phyloP scores from a whole-genome alignment of 768 basidiomycete species.

The Auriculariales sp. region DNA sequence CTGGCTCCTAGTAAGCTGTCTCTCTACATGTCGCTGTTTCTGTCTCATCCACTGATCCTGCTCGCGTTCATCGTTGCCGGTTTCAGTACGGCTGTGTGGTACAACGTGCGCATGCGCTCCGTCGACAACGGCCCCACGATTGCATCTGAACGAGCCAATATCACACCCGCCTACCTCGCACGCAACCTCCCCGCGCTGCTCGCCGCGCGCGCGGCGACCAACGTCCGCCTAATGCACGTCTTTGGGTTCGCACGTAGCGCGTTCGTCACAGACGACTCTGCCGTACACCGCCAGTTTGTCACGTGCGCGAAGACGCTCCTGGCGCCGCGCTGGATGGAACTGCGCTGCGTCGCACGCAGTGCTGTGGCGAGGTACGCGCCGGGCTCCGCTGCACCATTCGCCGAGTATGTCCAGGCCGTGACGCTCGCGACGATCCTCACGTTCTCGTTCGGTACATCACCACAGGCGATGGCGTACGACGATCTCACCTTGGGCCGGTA shows the following conservation, averaged over 20 bases:
- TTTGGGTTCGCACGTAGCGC: slow-evolving; percentile 25
- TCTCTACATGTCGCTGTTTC: too few species aligned
- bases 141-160: neutral
- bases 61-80: too few species aligned
- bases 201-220: neutral
- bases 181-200: neutral
- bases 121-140: too few species aligned
- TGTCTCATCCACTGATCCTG: too few species aligned
- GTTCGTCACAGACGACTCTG: slow-evolving; percentile 28
- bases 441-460: slow-evolving; percentile 24
- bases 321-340: slow-evolving; percentile 20
- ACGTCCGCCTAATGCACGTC: neutral
- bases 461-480: slow-evolving; percentile 16
- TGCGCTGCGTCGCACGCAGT: slow-evolving; percentile 17
- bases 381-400: slow-evolving; percentile 12
- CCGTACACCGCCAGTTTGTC: slow-evolving; percentile 23
- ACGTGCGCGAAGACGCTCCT: slow-evolving; percentile 17
- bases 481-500: too few species aligned
- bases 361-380: slow-evolving; percentile 12
- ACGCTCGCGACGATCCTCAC: slow-evolving; percentile 9
- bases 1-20: too few species aligned
- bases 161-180: neutral
- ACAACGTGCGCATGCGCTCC: too few species aligned
- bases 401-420: slow-evolving; percentile 27
- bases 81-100: too few species aligned